Conservation (phyloP, 805 yeast species). For the Cyberlindnera subsufficiens region DNA sequence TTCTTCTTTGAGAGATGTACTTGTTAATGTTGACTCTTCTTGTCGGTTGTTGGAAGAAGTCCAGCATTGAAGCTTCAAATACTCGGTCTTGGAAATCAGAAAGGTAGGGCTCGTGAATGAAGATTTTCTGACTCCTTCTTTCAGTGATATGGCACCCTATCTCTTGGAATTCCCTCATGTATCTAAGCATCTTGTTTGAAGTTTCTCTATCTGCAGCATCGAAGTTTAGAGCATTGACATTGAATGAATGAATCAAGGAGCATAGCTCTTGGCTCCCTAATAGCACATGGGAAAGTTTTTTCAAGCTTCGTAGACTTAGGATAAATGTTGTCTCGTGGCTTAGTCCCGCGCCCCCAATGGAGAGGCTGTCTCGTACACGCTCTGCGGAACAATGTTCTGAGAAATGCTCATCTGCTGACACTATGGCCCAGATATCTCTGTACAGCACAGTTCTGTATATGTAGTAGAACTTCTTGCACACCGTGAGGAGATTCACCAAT, state of each 20-base stretch:
- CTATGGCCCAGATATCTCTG: constrained; percentile 9
- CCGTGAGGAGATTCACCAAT: constrained; percentile 5
- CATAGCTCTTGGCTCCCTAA: constrained; percentile 1
- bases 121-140: constrained; percentile 5
- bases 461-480: constrained; percentile 10
- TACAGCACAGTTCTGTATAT: constrained; percentile 8
- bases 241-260: constrained; percentile 1
- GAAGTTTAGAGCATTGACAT: constrained; percentile 6
- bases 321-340: constrained; percentile 4
- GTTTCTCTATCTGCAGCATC: constrained; percentile 3
- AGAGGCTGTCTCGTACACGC: neutral
- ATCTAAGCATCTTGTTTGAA: constrained; percentile 1
- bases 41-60: neutral
- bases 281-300: constrained; percentile 4
- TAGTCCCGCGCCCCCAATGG: neutral
- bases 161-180: constrained; percentile 2
- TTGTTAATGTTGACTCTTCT: constrained; percentile 1
- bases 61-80: constrained; percentile 3
- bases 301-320: constrained; percentile 1
- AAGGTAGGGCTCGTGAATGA: constrained; percentile 2
- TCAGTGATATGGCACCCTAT: neutral
- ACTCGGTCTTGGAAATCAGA: constrained; percentile 1
- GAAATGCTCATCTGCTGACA: constrained; percentile 9
- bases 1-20: neutral
- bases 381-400: neutral